A percentile compares a stretch with the other conserved stretches of the same genome.
phyloP scores from a whole-genome alignment of 129 eudicot species.

The Sambucus nigra region DNA sequence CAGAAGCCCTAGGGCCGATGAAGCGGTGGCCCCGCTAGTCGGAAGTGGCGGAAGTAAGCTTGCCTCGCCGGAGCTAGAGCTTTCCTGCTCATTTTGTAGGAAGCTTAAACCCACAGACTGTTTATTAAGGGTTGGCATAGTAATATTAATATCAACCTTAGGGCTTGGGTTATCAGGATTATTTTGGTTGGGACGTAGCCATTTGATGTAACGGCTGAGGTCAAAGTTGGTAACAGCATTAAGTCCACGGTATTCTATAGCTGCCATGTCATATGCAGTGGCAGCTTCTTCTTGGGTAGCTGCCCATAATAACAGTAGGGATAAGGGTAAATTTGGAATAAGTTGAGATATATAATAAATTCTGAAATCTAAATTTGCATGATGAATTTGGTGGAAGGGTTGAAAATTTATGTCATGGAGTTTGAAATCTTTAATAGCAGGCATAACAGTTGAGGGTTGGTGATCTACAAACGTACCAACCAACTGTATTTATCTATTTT shows the following conservation, averaged over 20 bases:
- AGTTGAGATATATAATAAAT: too few relatives aligned
- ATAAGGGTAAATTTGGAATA: too few relatives aligned
- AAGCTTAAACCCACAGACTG: conserved; percentile 24
- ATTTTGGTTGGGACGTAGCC: conserved; percentile 52
- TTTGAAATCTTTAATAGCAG: too few relatives aligned
- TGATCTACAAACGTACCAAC: too few relatives aligned
- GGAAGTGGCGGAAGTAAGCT: conserved; percentile 9
- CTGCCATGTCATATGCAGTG: conserved; percentile 86
- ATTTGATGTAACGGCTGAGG: conserved; percentile 81
- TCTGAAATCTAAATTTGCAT: too few relatives aligned
- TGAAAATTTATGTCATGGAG: too few relatives aligned
- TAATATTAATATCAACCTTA: conserved; percentile 6
- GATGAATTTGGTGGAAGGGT: too few relatives aligned
- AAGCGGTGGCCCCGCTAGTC: conserved; percentile 42
- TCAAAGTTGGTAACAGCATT: conserved; percentile 83
- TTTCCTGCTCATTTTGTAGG: conserved; percentile 12
- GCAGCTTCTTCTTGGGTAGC: conserved; percentile 94
- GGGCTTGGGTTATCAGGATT: conserved; percentile 22
- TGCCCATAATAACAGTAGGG: conserved; percentile 9
- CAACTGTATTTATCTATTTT: too few relatives aligned
- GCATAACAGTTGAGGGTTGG: too few relatives aligned
- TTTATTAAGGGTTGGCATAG: conserved; percentile 13
- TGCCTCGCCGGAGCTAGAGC: not conserved
- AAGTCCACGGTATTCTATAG: conserved; percentile 77
- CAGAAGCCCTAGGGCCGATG: conserved; percentile 73